Evolutionary conservation across 139 green algal species (phyloP).

Genomic region (Chlorella sorokiniana): DNA sequence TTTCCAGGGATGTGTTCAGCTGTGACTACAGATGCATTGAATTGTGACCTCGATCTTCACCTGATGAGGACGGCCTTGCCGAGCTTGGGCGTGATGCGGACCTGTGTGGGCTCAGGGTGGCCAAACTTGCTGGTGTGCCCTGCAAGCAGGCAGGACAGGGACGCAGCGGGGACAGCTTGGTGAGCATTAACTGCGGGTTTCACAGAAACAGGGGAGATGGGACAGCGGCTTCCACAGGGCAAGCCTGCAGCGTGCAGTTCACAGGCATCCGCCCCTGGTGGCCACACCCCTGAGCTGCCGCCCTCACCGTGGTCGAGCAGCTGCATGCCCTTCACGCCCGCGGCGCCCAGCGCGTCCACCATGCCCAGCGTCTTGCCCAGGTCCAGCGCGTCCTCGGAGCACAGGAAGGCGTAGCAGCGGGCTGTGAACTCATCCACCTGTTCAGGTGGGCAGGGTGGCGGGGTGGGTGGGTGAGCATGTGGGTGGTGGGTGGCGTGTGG

Average conservation of each 20-base stretch:
- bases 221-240: too few relatives aligned
- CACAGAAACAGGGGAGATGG: too few relatives aligned
- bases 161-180: background rate
- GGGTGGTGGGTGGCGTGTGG: background rate
- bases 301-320: constrained; percentile 53
- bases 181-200: background rate
- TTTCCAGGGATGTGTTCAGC: too few relatives aligned
- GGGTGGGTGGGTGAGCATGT: background rate
- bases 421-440: constrained; percentile 53
- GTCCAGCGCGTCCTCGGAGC: constrained; percentile 7
- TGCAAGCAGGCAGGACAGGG: background rate
- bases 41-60: too few relatives aligned
- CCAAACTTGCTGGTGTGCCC: constrained; percentile 66
- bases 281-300: too few relatives aligned
- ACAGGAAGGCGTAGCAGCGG: constrained; percentile 43
- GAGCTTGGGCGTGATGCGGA: constrained; percentile 56
- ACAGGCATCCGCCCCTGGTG: too few relatives aligned
- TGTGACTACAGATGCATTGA: too few relatives aligned
- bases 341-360: constrained; percentile 52
- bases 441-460: background rate
- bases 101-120: constrained; percentile 56
- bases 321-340: constrained; percentile 65
- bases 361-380: constrained; percentile 50
- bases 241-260: too few relatives aligned
- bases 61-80: constrained; percentile 79